These are phyloP conservation scores for Vaccinium myrtillus DNA, from an alignment of 148 eudicot species.

Conservation along the genomic window DNA sequence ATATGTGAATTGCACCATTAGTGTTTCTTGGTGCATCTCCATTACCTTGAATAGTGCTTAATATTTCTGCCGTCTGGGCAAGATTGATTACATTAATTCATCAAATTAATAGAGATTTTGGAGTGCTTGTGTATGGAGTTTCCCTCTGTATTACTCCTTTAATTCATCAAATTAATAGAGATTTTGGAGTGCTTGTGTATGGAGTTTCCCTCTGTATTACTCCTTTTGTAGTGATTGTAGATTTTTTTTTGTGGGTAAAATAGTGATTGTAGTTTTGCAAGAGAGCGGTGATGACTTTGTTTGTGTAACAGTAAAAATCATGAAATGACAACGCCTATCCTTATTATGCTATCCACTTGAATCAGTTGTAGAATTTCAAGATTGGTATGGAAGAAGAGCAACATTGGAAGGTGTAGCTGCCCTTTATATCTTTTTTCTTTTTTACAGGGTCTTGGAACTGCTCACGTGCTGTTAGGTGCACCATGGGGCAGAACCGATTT, in stretches of 20 bases:
- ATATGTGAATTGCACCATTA: not conserved
- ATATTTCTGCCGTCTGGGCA: constrained; percentile 5
- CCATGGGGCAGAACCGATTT: not conserved
- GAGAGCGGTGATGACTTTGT: not conserved
- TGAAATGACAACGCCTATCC: not conserved
- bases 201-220: not conserved
- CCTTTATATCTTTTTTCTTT: not conserved
- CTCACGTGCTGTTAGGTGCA: not conserved
- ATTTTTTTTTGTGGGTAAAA: no score
- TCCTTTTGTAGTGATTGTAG: not conserved
- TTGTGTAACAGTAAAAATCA: not conserved
- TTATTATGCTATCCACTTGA: not conserved
- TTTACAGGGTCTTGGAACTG: not conserved
- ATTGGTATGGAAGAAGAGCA: not conserved
- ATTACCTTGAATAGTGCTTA: not conserved
- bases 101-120: not conserved
- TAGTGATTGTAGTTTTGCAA: not conserved
- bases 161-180: not conserved
- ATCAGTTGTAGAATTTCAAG: not conserved
- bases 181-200: not conserved
- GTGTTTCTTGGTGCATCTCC: not conserved
- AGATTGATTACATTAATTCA: not conserved
- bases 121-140: not conserved
- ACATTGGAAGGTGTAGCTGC: not conserved
- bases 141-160: not conserved